Evolutionary conservation across 352 stramenopile species (phyloP).

Genomic region (Aphanomyces invadans): DNA sequence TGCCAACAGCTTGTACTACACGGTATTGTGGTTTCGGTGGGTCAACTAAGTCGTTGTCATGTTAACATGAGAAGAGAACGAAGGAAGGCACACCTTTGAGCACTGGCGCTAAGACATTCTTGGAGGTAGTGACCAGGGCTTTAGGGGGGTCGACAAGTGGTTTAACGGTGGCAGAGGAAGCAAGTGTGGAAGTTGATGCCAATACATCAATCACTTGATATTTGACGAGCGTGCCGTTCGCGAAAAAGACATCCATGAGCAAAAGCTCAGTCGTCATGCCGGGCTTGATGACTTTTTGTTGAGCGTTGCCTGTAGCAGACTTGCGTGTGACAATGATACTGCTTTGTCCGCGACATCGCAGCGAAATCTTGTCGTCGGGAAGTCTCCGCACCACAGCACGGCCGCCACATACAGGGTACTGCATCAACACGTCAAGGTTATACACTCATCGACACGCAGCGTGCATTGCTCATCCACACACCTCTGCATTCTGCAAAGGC

Average conservation of each 20-base stretch:
- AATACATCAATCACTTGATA: constrained; percentile 68
- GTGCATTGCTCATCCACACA: neutral
- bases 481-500: constrained; percentile 7
- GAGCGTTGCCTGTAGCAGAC: neutral
- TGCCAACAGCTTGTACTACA: neutral
- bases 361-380: constrained; percentile 51
- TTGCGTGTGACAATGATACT: constrained; percentile 64
- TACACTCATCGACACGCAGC: no score
- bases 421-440: no score
- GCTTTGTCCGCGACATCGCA: constrained; percentile 71
- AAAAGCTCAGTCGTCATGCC: constrained; percentile 4
- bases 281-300: constrained; percentile 14
- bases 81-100: neutral
- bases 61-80: no score
- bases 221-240: constrained; percentile 76
- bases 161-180: neutral
- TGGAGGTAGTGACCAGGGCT: neutral
- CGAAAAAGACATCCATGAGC: constrained; percentile 63
- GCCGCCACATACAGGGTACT: constrained; percentile 24
- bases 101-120: neutral
- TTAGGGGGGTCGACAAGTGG: no score
- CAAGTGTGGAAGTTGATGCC: neutral
- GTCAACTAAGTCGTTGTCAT: no score
- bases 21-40: no score
- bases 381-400: constrained; percentile 24